Evolutionary conservation across 306 rosid genomes (phyloP), one percentile per base, ranked within the genome.

Genomic region (Cyclanthera cordifolia): DNA sequence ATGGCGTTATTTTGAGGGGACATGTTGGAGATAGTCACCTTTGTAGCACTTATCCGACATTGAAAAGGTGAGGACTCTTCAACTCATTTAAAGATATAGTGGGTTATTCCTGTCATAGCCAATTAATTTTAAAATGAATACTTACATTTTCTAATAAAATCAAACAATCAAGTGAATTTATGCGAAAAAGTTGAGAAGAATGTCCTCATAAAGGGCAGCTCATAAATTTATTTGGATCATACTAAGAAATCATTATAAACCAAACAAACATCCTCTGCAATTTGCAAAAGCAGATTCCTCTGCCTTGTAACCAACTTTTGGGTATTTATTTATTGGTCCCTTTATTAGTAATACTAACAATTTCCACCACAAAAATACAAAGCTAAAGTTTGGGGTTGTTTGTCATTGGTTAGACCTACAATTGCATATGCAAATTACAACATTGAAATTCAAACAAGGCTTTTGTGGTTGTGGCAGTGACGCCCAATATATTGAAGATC

Each of bases 371-470:
- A 61, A 61, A 3, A 61, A 61, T 34, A 39, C 50, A 61, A 37
- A 61, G 25, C 50, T 11, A n/a, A 4, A 39, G 19, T 60, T 1
- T 34, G 50, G 68, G 68, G 14, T 10, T 37, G 4, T 61, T n/a
- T n/a, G 68, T 37, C 68, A 8, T 61, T 61, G 37, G 68, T 61
- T 61, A 61, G n/a, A 61, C 30, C 49, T n/a, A 61, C 68, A 61
- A 17, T 25, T 32, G 46, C 30, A 37, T 4, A 58, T 61, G 50
- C 17, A 34, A 0, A 60, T 58, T 15, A 3, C 6, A 30, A 32
- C 21, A 16, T 55, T 55, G 61, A 25, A 28, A 30, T 55, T 55
- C 39, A 25, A 15, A 30, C n/a, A n/a, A 2, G 7, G 17, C 14
- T 6, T 3, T 58, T n/a, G 11, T 24, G 30, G 25, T 5, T 21